Evolutionary conservation across 2,329 filamentous ascomycete genomes (phyloP), one percentile per base, ranked within the genome.

Genomic region (Beauveria australis): DNA sequence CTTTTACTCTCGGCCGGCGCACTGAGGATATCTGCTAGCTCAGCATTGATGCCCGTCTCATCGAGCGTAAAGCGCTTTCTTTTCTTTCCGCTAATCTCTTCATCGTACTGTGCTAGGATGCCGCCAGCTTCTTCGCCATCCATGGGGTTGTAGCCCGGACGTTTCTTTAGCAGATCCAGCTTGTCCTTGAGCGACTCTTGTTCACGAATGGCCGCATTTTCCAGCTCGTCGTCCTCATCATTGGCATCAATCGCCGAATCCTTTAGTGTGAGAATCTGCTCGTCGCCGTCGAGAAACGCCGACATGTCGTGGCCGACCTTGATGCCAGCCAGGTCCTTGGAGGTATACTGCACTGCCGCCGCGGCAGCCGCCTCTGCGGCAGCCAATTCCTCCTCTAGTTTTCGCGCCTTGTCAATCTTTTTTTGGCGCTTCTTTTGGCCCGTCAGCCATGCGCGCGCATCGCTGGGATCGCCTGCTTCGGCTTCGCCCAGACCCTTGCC

Each of bases 221-320:
- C 60, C 16, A 99, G 80, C 74, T 97, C 92, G 71, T 97, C 94
- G 62, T 92, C 89, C 30, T 91, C 92, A 61, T 93, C 90, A 37
- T 89, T 87, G 4, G 43, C 54, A 46, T 62, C 84, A 59, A 99
- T 91, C 1, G 89, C 91, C 1, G 89, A 84, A 74, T 99, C 94
- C 70, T 96, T 97, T n/a, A 99, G 81, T 0, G 93, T 97, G 58
- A 99, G 79, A 37, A 99, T 86, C 70, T 97, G 92, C 62, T 96
- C 92, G 62, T 90, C 87, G 19, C 84, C 88, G 57, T 91, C 91
- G 26, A 90, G 86, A 64, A 99, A 93, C 24, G 89, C 84, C 5
- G 84, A 84, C 62, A 92, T 75, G 71, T 96, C 91, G 72, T 99
- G 94, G 5, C 87, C 92, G 57, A 99, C 93, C 71, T 91, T 94